Evolutionary conservation across 2,329 filamentous ascomycete genomes (phyloP).

Genomic region (Alternaria ventricosa): DNA sequence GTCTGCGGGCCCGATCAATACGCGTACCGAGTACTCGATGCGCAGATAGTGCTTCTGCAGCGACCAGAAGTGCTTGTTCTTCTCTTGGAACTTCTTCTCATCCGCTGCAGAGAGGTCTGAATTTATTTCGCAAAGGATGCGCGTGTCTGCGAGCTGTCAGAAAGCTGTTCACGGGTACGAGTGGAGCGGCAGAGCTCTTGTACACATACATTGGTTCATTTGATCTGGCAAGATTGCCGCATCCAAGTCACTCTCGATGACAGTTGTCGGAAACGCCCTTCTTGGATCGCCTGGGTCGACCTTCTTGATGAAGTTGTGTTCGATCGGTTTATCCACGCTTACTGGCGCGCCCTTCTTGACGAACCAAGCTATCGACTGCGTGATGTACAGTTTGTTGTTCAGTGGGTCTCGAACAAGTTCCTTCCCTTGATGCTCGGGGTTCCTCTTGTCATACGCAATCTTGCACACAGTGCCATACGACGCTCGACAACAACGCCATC

Average conservation of each 20-base stretch:
- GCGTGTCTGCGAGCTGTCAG: slow-evolving; percentile 26
- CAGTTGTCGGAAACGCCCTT: slow-evolving; percentile 40
- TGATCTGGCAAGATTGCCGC: slow-evolving; percentile 31
- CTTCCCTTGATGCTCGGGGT: slow-evolving; percentile 39
- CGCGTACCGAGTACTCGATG: slow-evolving; percentile 47
- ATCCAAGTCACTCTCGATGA: slow-evolving; percentile 39
- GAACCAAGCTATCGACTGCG: slow-evolving; percentile 48
- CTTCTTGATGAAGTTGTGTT: slow-evolving; percentile 44
- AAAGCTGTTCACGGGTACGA: neutral
- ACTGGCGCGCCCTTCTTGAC: slow-evolving; percentile 45
- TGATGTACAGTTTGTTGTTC: slow-evolving; percentile 46
- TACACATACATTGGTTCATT: slow-evolving; percentile 34
- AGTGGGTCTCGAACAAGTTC: slow-evolving; percentile 35
- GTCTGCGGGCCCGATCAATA: slow-evolving; percentile 49
- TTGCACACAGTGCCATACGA: slow-evolving; percentile 49
- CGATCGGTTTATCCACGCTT: slow-evolving; percentile 40
- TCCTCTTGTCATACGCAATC: slow-evolving; percentile 43
- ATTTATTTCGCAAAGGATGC: slow-evolving; percentile 46
- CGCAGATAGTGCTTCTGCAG: slow-evolving; percentile 41
- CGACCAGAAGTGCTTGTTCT: slow-evolving; percentile 48
- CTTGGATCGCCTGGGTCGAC: slow-evolving; percentile 41
- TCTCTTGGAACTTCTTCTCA: slow-evolving; percentile 44
- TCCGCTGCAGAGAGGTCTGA: slow-evolving; percentile 41
- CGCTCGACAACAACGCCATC: slow-evolving; percentile 48
- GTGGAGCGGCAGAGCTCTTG: neutral